Conservation (phyloP, 1,284 basidiomycete genomes). For the Flammula alnicola region DNA sequence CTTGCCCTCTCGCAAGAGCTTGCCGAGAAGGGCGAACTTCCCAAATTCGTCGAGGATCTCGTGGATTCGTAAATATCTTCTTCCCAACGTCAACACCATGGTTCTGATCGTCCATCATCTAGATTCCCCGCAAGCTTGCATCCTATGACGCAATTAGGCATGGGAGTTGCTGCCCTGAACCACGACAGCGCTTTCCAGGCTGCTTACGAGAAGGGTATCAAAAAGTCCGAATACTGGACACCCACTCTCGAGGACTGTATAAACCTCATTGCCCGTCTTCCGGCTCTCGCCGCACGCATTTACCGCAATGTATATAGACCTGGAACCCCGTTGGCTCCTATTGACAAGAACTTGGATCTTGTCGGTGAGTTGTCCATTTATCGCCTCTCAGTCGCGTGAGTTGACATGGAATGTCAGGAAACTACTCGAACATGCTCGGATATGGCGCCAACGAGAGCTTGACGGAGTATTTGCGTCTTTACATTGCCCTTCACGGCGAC, state of each 20-base stretch:
- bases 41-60: constrained; percentile 72
- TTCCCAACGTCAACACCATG: background rate
- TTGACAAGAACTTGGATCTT: constrained; percentile 75
- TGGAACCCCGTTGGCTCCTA: constrained; percentile 53
- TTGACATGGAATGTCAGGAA: constrained; percentile 52
- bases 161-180: constrained; percentile 88
- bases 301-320: constrained; percentile 91
- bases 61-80: constrained; percentile 72
- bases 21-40: constrained; percentile 78
- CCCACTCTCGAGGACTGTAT: constrained; percentile 88
- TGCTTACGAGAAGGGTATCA: constrained; percentile 88
- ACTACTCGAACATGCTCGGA: constrained; percentile 88
- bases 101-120: constrained; percentile 9
- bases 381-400: background rate
- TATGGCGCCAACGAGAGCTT: constrained; percentile 83
- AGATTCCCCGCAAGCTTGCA: constrained; percentile 77
- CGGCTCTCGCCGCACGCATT: constrained; percentile 87
- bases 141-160: constrained; percentile 89
- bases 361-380: constrained; percentile 56
- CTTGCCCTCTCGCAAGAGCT: constrained; percentile 76
- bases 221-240: constrained; percentile 95
- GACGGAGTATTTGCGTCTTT: constrained; percentile 90
- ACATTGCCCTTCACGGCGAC: constrained; percentile 83
- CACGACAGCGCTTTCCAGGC: constrained; percentile 87
- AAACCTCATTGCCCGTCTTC: constrained; percentile 86